These are phyloP conservation scores for Rhizophora apiculata DNA, from an alignment of 345 rosid species.

Conservation along the genomic window DNA sequence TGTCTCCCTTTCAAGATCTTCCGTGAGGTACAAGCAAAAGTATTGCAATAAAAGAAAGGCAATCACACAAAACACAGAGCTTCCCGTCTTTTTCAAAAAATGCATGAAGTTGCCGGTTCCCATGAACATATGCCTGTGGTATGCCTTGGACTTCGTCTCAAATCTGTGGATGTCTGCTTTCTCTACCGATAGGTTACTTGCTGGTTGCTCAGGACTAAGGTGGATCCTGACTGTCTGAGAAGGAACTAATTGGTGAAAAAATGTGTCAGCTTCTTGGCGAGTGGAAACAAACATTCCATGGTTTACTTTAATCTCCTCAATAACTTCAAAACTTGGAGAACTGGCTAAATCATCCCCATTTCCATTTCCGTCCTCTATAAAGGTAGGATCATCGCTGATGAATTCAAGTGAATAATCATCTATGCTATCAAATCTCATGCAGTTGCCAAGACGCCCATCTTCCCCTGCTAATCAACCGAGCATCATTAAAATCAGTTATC, in stretches of 20 bases:
- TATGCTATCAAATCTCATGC: slow-evolving; percentile 40
- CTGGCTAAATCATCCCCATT: slow-evolving; percentile 35
- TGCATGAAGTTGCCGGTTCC: slow-evolving; percentile 8
- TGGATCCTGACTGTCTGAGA: slow-evolving; percentile 72
- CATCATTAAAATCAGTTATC: background rate
- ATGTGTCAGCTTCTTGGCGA: slow-evolving; percentile 76
- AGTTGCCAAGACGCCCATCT: slow-evolving; percentile 20
- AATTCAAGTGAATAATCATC: slow-evolving; percentile 55
- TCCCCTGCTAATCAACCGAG: slow-evolving; percentile 33
- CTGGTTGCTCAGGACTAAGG: slow-evolving; percentile 35
- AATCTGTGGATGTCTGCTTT: slow-evolving; percentile 12
- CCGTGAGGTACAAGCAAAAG: slow-evolving; percentile 27
- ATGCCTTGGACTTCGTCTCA: slow-evolving; percentile 8
- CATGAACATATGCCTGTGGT: slow-evolving; percentile 4
- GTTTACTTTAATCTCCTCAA: slow-evolving; percentile 68
- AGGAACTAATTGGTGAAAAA: slow-evolving; percentile 78
- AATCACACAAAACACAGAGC: slow-evolving; percentile 30
- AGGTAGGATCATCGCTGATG: slow-evolving; percentile 35
- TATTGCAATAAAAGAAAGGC: slow-evolving; percentile 36
- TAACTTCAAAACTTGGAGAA: slow-evolving; percentile 61
- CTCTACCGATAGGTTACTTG: slow-evolving; percentile 18
- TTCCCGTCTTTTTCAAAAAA: slow-evolving; percentile 34
- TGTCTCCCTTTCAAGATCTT: slow-evolving; percentile 19
- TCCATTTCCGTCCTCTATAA: slow-evolving; percentile 26
- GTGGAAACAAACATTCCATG: slow-evolving; percentile 74